A percentile compares a stretch with the other conserved stretches of the same genome.
Evolutionary conservation across 2,329 filamentous ascomycete genomes (phyloP).

Genomic region (Trichophyton verrucosum): DNA sequence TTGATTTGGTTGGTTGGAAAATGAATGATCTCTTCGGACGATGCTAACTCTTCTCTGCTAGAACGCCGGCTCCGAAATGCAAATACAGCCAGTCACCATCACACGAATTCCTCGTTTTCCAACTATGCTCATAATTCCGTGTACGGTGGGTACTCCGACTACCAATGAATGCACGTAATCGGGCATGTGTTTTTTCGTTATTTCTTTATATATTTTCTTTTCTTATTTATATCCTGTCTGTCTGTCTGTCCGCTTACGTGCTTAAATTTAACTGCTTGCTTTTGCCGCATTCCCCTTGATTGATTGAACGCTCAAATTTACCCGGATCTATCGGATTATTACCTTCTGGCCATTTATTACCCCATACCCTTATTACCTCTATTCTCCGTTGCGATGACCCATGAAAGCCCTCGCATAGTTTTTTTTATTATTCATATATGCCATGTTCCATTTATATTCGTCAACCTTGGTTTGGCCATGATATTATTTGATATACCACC

Average conservation of each 20-base stretch:
- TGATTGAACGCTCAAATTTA: neutral
- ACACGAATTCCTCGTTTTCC: constrained; percentile 13
- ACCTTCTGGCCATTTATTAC: too few relatives aligned
- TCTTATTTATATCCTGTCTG: too few relatives aligned
- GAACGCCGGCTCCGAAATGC: constrained; percentile 28
- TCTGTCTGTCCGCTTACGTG: too few relatives aligned
- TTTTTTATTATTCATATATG: neutral
- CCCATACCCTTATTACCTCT: neutral
- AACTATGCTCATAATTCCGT: constrained; percentile 21
- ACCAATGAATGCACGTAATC: constrained; percentile 15
- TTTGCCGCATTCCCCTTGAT: neutral
- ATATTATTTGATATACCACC: constrained; percentile 34
- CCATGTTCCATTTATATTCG: too few relatives aligned
- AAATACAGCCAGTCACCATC: constrained; percentile 17
- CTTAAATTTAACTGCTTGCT: neutral
- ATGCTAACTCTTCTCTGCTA: constrained; percentile 10
- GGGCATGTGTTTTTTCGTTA: neutral
- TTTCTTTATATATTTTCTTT: neutral
- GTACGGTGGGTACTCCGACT: constrained; percentile 29
- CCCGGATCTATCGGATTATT: neutral
- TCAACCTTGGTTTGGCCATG: neutral
- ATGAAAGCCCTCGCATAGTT: constrained; percentile 5
- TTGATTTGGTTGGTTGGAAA: neutral
- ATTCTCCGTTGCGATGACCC: neutral
- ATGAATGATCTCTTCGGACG: neutral